Percentiles rank a stretch among this genome's conserved stretches.
phyloP scores from a whole-genome alignment of 345 rosid genomes.

The Draba incana region DNA sequence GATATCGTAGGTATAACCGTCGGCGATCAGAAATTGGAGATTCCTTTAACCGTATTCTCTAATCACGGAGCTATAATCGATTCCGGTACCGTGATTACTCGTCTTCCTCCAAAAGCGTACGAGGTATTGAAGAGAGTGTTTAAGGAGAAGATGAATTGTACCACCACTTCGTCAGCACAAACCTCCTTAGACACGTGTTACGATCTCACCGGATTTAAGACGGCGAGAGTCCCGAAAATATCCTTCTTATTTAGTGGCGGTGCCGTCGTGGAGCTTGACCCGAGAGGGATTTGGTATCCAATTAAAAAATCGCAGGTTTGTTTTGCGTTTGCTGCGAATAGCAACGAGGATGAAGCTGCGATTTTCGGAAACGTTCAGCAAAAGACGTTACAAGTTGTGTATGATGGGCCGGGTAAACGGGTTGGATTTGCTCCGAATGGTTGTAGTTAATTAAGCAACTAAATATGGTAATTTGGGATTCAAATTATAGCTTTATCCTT shows the following conservation, averaged over 20 bases:
- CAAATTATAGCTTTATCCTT: too few relatives aligned
- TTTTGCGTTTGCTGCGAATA: constrained; percentile 67
- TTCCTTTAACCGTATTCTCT: constrained; percentile 49
- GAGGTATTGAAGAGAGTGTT: constrained; percentile 43
- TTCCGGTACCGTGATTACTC: constrained; percentile 78
- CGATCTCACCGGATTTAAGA: constrained; percentile 47
- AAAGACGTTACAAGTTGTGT: constrained; percentile 57
- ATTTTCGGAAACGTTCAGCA: constrained; percentile 83
- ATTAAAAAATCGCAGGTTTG: constrained; percentile 52
- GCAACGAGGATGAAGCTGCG: constrained; percentile 39
- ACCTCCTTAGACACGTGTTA: constrained; percentile 70
- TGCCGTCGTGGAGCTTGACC: constrained; percentile 42
- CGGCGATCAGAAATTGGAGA: constrained; percentile 44
- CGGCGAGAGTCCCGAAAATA: constrained; percentile 47
- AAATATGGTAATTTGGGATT: too few relatives aligned
- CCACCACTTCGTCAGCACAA: constrained; percentile 47
- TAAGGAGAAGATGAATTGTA: constrained; percentile 48
- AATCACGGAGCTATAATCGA: constrained; percentile 59
- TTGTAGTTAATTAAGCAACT: constrained; percentile 39
- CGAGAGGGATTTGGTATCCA: constrained; percentile 37
- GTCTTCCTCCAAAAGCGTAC: constrained; percentile 63
- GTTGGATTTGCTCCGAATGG: constrained; percentile 69
- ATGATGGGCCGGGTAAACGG: constrained; percentile 55
- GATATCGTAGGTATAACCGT: constrained; percentile 55
- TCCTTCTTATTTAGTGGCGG: constrained; percentile 51